Conservation (phyloP, 208 protist species). For the Strigomonas culicis region DNA sequence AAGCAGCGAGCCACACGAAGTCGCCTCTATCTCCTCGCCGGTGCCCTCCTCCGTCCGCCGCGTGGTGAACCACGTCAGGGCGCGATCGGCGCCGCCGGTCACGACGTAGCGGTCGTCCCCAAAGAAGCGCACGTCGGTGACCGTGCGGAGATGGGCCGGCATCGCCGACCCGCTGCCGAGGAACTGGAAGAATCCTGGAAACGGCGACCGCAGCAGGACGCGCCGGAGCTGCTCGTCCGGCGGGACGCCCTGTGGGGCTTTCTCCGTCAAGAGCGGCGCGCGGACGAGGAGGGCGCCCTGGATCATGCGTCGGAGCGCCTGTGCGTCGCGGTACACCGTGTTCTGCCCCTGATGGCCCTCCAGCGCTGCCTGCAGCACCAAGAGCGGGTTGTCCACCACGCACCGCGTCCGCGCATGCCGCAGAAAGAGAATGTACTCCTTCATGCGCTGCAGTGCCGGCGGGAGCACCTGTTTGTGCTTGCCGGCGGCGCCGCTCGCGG, state of each 20-base stretch:
- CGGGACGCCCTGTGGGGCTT: neutral
- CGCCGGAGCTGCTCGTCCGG: neutral
- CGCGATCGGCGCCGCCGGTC: constrained; percentile 53
- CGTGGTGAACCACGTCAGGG: constrained; percentile 44
- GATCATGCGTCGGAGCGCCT: neutral
- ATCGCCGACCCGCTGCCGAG: neutral
- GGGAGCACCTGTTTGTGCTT: neutral
- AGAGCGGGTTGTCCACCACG: neutral
- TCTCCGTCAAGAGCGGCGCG: neutral
- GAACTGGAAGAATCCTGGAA: too few relatives aligned
- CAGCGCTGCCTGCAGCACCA: neutral
- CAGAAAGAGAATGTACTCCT: constrained; percentile 12
- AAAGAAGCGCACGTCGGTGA: constrained; percentile 36
- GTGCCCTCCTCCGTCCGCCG: constrained; percentile 20
- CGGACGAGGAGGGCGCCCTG: too few relatives aligned
- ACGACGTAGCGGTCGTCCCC: constrained; percentile 43
- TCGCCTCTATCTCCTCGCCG: constrained; percentile 33
- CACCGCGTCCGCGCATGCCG: neutral
- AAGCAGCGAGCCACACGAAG: too few relatives aligned
- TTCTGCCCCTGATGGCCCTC: neutral
- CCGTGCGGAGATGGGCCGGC: constrained; percentile 38
- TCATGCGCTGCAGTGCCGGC: constrained; percentile 2
- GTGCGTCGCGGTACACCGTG: neutral
- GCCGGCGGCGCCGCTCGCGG: neutral
- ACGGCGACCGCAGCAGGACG: too few relatives aligned